Evolutionary conservation across 2,329 filamentous ascomycete genomes (phyloP).

Genomic region (Dendryphion nanum): DNA sequence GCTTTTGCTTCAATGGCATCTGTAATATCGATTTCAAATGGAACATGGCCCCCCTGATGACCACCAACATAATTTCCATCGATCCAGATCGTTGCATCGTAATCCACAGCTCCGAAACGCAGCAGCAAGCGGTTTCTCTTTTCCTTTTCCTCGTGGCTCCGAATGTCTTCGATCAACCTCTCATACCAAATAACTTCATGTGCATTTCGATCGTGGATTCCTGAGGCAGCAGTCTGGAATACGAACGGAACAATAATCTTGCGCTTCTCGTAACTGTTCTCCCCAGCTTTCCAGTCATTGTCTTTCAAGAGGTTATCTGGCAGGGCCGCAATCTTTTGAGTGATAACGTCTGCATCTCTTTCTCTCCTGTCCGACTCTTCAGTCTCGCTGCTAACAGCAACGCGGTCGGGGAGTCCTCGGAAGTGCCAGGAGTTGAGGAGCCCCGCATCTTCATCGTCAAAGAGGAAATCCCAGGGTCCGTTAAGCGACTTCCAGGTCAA

Average conservation of each 20-base stretch:
- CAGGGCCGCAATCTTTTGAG: constrained; percentile 51
- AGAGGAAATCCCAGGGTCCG: constrained; percentile 63
- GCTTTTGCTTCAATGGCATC: constrained; percentile 37
- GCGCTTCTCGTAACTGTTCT: constrained; percentile 44
- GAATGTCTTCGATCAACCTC: constrained; percentile 50
- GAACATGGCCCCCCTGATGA: constrained; percentile 60
- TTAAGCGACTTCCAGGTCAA: constrained; percentile 62
- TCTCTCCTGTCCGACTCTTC: constrained; percentile 6
- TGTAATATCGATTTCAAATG: constrained; percentile 57
- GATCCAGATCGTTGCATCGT: constrained; percentile 59
- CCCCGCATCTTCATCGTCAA: constrained; percentile 64
- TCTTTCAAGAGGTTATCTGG: constrained; percentile 49
- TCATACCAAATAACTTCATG: constrained; percentile 71
- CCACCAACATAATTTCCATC: constrained; percentile 53
- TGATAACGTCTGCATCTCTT: constrained; percentile 37
- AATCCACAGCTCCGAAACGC: constrained; percentile 63
- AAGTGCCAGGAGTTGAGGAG: constrained; percentile 55
- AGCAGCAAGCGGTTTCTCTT: constrained; percentile 46
- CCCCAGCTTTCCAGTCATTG: constrained; percentile 37
- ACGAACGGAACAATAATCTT: constrained; percentile 64
- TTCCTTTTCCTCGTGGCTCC: constrained; percentile 43
- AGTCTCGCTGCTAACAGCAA: constrained; percentile 18
- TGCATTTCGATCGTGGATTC: constrained; percentile 59
- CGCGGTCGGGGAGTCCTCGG: constrained; percentile 48
- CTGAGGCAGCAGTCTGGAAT: constrained; percentile 64